phyloP scores from a whole-genome alignment of 2,329 filamentous ascomycete genomes.

The Fusarium sp. region DNA sequence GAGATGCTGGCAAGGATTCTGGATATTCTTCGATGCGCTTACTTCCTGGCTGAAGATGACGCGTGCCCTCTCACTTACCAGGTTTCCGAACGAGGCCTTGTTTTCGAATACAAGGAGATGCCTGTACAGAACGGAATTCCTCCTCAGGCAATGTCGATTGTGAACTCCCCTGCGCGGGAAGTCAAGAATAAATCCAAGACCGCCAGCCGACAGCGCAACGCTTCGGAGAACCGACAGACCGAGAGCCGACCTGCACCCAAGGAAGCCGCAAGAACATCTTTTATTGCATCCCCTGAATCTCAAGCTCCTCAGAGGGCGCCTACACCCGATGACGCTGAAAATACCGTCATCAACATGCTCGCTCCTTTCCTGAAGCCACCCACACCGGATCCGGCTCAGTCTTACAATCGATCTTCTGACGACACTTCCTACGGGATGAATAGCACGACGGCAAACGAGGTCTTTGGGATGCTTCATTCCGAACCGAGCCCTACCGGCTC shows the following conservation, averaged over 20 bases:
- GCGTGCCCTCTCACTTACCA: constrained; percentile 53
- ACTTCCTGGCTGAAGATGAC: constrained; percentile 57
- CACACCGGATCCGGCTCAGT: constrained; percentile 53
- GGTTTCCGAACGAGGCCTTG: constrained; percentile 45
- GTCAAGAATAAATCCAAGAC: constrained; percentile 18
- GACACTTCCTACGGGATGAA: constrained; percentile 67
- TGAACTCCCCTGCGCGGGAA: constrained; percentile 25
- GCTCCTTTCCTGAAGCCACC: constrained; percentile 61
- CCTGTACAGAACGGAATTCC: not conserved
- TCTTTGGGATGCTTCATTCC: constrained; percentile 57
- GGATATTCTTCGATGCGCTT: constrained; percentile 61
- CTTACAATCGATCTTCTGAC: constrained; percentile 46
- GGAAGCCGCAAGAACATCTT: constrained; percentile 5
- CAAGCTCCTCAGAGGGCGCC: constrained; percentile 21
- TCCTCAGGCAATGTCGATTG: constrained; percentile 30
- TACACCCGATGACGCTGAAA: constrained; percentile 49
- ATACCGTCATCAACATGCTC: constrained; percentile 60
- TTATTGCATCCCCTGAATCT: constrained; percentile 19
- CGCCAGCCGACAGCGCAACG: constrained; percentile 19
- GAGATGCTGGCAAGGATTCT: constrained; percentile 60
- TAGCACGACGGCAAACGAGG: constrained; percentile 61
- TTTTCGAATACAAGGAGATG: constrained; percentile 50
- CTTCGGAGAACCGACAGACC: constrained; percentile 19
- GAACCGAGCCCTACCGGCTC: constrained; percentile 47
- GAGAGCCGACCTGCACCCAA: constrained; percentile 13